Evolutionary conservation across 352 stramenopile species (phyloP), one percentile per base, ranked within the genome.

Genomic region (Phytophthora niederhauseri): DNA sequence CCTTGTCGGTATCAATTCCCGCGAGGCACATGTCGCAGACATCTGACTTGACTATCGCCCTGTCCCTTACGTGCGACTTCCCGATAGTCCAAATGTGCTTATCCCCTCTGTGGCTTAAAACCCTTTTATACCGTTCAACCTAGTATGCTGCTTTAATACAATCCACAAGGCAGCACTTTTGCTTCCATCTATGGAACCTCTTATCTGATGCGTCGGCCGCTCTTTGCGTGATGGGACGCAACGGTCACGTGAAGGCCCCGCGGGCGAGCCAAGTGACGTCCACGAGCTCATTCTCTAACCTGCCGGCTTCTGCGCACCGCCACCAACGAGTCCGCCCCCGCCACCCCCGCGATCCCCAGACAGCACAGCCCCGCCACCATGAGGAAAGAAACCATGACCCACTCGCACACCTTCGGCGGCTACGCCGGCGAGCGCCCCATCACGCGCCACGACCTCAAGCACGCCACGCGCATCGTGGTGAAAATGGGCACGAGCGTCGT

Each of bases 401-500:
- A 86, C 57, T 81, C 76, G 43, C 66, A 82, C 51, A 77, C 77
- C 14, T 81, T 80, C 70, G 71, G 63, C 41, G 70, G 69, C 57
- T 70, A 70, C 48, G 67, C 67, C 17, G 58, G 62, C 24, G 68
- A 80, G 60, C 84, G 82, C 57, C 59, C 81, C 30, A 87, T 93
- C 75, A 82, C 81, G 50, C 85, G 85, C 41, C 69, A 76, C 41
- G 86, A 94, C 61, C 83, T 96, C 46, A 77, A 93, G 63, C 80
- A 94, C 67, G 85, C 87, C 12, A 84, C 81, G 51, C 92, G 93
- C 63, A 96, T 99, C 50, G 92, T 98, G 36, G 85, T 99, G 64
- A 99, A 99, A 68, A 97, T 97, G 75, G 97, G 97, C 26, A 99
- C 97, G 11, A 98, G 90, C 55, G 94, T 98, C 22, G 95, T 99